Percentiles rank a stretch among this genome's conserved stretches.
Conservation (phyloP, 2,329 filamentous ascomycete species). For the Neonectria hederae region DNA sequence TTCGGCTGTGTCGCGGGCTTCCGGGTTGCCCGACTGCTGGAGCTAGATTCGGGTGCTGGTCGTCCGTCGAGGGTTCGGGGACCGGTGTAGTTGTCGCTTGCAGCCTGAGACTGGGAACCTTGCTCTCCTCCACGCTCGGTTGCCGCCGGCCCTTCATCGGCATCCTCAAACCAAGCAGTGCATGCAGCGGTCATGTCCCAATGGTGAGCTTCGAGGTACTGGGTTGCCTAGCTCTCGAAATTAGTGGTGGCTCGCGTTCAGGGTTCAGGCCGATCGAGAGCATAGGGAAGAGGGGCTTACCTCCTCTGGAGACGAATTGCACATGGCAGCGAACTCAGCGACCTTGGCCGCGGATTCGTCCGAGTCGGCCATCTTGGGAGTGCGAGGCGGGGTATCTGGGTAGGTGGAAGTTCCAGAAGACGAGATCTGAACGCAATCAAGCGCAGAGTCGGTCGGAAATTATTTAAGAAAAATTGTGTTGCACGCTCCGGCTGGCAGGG, state of each 20-base stretch:
- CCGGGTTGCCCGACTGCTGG: constrained; percentile 45
- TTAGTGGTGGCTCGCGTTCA: constrained; percentile 7
- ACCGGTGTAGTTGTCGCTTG: constrained; percentile 61
- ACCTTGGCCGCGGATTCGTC: constrained; percentile 41
- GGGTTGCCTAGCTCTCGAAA: constrained; percentile 63
- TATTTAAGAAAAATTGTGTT: background rate
- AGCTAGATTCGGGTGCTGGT: constrained; percentile 59
- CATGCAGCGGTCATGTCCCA: constrained; percentile 74
- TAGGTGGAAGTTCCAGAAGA: background rate
- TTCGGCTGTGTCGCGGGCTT: constrained; percentile 55
- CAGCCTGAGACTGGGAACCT: constrained; percentile 13
- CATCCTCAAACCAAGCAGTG: constrained; percentile 66
- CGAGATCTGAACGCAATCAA: constrained; percentile 6
- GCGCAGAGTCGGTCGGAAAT: background rate
- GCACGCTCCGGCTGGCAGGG: background rate
- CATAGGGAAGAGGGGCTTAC: constrained; percentile 22
- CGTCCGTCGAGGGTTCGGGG: constrained; percentile 71
- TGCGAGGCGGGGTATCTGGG: constrained; percentile 36
- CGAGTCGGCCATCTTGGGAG: constrained; percentile 44
- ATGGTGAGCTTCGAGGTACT: constrained; percentile 70
- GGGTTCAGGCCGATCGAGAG: background rate
- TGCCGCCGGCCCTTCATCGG: constrained; percentile 58
- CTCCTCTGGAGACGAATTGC: constrained; percentile 41
- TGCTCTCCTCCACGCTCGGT: constrained; percentile 45
- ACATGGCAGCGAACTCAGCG: constrained; percentile 43